These are phyloP conservation scores for Besnoitia besnoiti DNA, from an alignment of 169 alveolate species.

Conservation along the genomic window DNA sequence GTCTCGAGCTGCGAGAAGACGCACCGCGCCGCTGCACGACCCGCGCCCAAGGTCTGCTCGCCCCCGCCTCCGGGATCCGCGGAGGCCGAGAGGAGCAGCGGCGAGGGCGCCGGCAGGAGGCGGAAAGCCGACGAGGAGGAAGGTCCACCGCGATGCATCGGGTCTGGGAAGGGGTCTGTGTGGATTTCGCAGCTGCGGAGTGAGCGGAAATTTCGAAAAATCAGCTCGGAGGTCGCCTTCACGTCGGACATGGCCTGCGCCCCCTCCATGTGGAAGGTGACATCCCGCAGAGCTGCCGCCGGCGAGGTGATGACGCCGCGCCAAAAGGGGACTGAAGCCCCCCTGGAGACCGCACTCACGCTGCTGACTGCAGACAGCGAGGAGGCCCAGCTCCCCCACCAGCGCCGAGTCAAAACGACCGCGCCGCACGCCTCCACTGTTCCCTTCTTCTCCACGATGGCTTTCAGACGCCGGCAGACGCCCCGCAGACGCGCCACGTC, in stretches of 20 bases:
- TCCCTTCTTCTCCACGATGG: not conserved
- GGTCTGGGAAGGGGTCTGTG: not conserved
- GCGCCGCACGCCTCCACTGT: not conserved
- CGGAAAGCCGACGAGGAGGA: not conserved
- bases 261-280: not conserved
- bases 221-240: not conserved
- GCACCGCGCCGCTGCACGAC: not conserved
- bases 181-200: not conserved
- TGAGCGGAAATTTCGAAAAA: not conserved
- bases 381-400: not conserved
- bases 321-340: not conserved
- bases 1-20: not conserved
- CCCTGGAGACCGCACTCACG: not conserved
- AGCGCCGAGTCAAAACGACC: not conserved
- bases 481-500: not conserved
- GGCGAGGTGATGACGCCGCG: not conserved
- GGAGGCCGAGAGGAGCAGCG: too few relatives aligned
- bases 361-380: not conserved
- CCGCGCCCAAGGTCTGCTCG: not conserved
- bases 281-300: not conserved
- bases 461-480: not conserved
- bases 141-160: not conserved
- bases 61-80: too few relatives aligned
- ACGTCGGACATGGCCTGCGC: conserved; percentile 14
- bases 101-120: not conserved